phyloP scores from a whole-genome alignment of 331 rosid species.

The Stylosanthes scabra region DNA sequence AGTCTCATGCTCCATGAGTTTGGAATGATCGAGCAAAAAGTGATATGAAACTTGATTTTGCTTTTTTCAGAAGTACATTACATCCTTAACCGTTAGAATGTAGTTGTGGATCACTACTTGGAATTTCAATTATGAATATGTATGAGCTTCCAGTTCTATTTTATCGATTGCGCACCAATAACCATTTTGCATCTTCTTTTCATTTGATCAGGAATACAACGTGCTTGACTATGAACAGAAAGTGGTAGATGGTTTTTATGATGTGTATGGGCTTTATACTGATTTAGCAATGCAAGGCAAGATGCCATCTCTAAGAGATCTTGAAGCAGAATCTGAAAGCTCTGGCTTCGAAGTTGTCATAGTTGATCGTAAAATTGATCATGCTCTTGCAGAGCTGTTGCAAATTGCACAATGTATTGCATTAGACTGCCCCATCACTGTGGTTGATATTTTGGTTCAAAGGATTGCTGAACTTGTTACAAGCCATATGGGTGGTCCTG shows the following conservation, averaged over 20 bases:
- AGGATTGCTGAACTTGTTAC: conserved; percentile 94
- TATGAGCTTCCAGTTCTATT: conserved; percentile 28
- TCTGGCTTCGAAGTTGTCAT: conserved; percentile 85
- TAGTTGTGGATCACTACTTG: neutral
- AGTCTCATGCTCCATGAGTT: no score
- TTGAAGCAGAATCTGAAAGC: conserved; percentile 70
- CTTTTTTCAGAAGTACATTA: conserved; percentile 15
- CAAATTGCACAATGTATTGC: conserved; percentile 92
- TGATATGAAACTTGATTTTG: conserved; percentile 15
- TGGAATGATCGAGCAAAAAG: conserved; percentile 26
- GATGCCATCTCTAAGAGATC: conserved; percentile 80
- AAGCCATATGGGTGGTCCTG: conserved; percentile 95
- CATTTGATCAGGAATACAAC: conserved; percentile 70
- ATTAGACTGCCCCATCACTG: conserved; percentile 76
- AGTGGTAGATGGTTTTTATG: conserved; percentile 94
- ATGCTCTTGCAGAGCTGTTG: conserved; percentile 75
- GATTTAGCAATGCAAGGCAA: conserved; percentile 87
- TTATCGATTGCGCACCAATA: no score
- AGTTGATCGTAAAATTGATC: conserved; percentile 80
- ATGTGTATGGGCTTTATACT: conserved; percentile 64
- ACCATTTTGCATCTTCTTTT: conserved; percentile 21
- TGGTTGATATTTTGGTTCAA: conserved; percentile 71
- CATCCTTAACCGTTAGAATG: conserved; percentile 10
- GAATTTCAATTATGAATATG: neutral
- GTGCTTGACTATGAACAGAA: conserved; percentile 92